Conservation (phyloP, 1,284 basidiomycete genomes). For the Ustilago xerochloae region DNA sequence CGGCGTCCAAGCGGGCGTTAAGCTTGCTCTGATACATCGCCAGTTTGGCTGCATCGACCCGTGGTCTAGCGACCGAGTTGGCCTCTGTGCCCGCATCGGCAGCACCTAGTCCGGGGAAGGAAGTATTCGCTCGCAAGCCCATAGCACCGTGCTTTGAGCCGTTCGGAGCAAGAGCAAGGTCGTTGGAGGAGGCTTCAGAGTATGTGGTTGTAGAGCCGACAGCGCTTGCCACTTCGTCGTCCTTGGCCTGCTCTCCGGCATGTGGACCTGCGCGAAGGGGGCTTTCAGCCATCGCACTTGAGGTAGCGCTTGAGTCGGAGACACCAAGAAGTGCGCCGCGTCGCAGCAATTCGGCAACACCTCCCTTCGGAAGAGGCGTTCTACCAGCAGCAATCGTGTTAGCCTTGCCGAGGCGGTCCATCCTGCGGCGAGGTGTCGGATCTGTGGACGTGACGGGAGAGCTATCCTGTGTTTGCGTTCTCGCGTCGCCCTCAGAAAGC, state of each 20-base stretch:
- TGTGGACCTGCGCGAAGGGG: constrained; percentile 21
- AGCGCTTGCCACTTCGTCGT: constrained; percentile 35
- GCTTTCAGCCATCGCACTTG: constrained; percentile 18
- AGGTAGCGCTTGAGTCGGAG: constrained; percentile 28
- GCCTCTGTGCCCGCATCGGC: constrained; percentile 47
- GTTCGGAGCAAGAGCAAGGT: constrained; percentile 37
- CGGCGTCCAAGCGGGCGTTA: constrained; percentile 45
- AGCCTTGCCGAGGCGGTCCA: constrained; percentile 49
- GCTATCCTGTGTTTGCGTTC: constrained; percentile 4
- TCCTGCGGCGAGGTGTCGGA: constrained; percentile 30
- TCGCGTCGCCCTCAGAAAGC: constrained; percentile 27
- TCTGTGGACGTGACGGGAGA: constrained; percentile 20
- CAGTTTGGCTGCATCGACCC: constrained; percentile 44
- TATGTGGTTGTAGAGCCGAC: constrained; percentile 27
- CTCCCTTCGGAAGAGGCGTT: constrained; percentile 44
- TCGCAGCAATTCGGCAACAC: constrained; percentile 41
- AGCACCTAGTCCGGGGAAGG: constrained; percentile 47
- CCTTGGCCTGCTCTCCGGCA: constrained; percentile 12
- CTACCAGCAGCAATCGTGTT: constrained; percentile 47
- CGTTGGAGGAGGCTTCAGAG: constrained; percentile 46
- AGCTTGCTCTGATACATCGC: constrained; percentile 51
- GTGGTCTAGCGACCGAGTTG: constrained; percentile 37
- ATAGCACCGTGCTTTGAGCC: constrained; percentile 37
- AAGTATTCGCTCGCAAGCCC: constrained; percentile 47
- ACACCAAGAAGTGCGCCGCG: constrained; percentile 44